Conservation (phyloP, 129 eudicot species). For the Kitagawia praeruptora region DNA sequence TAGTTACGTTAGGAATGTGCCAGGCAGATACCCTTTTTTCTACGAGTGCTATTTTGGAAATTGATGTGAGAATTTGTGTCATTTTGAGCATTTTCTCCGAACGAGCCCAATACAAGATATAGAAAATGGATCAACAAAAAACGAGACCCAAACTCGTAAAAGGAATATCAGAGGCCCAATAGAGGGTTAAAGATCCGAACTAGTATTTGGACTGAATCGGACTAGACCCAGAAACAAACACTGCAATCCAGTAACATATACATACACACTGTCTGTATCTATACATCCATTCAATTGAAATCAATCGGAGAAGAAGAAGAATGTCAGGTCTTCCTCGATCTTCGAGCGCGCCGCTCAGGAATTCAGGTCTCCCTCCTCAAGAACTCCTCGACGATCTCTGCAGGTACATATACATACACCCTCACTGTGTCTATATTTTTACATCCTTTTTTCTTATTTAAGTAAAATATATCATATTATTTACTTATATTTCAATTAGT, state of each 20-base stretch:
- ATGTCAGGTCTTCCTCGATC: slow-evolving; percentile 60
- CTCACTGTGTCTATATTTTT: too few species aligned
- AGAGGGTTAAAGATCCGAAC: background rate
- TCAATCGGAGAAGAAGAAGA: background rate
- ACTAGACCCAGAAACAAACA: background rate
- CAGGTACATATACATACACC: slow-evolving; percentile 40
- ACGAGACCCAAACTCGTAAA: background rate
- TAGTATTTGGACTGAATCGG: slow-evolving; percentile 1
- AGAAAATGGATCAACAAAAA: too few species aligned
- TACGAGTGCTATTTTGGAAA: too few species aligned
- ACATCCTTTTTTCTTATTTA: too few species aligned
- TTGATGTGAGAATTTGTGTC: too few species aligned
- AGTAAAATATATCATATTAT: too few species aligned
- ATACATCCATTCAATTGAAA: background rate
- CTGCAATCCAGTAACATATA: background rate
- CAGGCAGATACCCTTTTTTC: too few species aligned
- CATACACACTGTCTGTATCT: background rate
- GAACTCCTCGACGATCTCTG: slow-evolving; percentile 99
- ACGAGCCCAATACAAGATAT: too few species aligned
- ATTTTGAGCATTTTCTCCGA: too few species aligned
- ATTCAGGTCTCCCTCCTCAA: slow-evolving; percentile 80
- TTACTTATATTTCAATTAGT: too few species aligned
- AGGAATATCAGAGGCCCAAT: background rate
- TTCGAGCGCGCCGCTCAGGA: slow-evolving; percentile 62
- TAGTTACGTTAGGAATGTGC: too few species aligned